Conservation (phyloP, 345 rosid species). For the Eucalyptus tenuipes region DNA sequence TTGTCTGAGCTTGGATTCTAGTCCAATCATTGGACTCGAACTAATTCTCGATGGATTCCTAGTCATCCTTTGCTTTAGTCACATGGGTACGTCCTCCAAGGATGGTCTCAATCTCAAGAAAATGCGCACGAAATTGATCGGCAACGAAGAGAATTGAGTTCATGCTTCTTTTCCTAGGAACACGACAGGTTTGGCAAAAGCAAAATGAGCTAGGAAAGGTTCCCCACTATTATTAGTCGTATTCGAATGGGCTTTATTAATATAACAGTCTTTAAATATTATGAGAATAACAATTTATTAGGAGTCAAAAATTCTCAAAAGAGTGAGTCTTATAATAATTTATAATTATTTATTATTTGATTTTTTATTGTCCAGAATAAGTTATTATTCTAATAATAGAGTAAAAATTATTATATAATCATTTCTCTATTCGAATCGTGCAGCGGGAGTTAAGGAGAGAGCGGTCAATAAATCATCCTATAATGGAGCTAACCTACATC, state of each 20-base stretch:
- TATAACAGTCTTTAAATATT: rapidly evolving
- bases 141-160: background rate
- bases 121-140: background rate
- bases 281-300: rapidly evolving
- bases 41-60: background rate
- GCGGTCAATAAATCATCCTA: background rate
- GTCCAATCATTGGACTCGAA: background rate
- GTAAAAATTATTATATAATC: no score
- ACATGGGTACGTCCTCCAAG: background rate
- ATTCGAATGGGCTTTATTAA: background rate
- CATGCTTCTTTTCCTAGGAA: background rate
- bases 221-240: background rate
- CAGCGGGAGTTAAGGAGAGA: background rate
- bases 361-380: rapidly evolving
- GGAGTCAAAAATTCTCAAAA: rapidly evolving
- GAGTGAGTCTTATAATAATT: no score
- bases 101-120: background rate
- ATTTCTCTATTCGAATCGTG: background rate
- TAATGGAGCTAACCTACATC: background rate
- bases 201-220: background rate
- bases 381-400: no score
- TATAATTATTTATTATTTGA: no score
- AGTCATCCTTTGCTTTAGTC: background rate
- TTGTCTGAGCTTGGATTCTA: background rate
- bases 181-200: background rate